A percentile compares a stretch with the other conserved stretches of the same genome.
These are phyloP conservation scores for Clavispora santaluciae DNA, from an alignment of 805 yeast genomes.

Conservation along the genomic window DNA sequence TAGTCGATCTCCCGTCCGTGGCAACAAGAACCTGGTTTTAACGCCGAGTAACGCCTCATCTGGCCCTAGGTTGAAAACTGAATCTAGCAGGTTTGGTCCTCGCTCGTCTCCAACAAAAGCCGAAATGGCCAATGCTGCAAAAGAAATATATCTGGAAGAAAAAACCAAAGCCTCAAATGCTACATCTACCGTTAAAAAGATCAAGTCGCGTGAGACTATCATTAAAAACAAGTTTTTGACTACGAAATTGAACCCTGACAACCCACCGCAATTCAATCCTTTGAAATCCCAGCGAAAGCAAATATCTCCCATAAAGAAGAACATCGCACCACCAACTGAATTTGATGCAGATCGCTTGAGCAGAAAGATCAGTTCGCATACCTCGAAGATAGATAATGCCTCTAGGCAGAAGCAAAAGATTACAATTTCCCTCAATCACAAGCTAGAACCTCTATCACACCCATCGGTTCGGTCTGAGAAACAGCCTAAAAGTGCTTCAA, in stretches of 20 bases:
- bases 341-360: not conserved
- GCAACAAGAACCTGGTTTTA: not conserved
- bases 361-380: slow-evolving; percentile 10
- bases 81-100: not conserved
- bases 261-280: slow-evolving; percentile 20
- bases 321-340: not conserved
- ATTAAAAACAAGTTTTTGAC: slow-evolving; percentile 32
- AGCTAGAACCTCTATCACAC: not conserved
- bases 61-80: not conserved
- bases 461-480: not conserved
- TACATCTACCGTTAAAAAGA: not conserved
- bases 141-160: not conserved
- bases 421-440: slow-evolving; percentile 4
- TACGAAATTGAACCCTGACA: slow-evolving; percentile 31
- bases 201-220: slow-evolving; percentile 2
- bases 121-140: not conserved
- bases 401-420: slow-evolving; percentile 23
- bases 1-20: not conserved
- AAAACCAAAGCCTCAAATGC: not conserved
- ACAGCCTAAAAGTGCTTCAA: not conserved
- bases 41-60: not conserved
- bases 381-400: slow-evolving; percentile 7
- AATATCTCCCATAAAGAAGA: not conserved
- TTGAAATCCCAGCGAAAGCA: not conserved
- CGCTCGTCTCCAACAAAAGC: not conserved